Base-by-base conservation (phyloP, 1,139 yeast genomes). In the Martiniozyma asiatica region DNA sequence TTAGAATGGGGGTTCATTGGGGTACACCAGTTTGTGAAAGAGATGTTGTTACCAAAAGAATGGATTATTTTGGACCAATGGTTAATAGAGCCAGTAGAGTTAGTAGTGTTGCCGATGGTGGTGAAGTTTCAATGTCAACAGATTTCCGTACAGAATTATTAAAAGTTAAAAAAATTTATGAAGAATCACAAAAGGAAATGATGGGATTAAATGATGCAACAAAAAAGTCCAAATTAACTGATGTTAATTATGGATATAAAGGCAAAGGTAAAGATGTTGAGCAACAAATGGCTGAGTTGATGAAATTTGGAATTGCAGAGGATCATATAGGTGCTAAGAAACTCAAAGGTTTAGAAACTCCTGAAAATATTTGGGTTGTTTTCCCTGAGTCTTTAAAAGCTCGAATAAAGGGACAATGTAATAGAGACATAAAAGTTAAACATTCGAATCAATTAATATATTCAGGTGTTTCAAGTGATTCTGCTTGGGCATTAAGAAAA, bases 51-150 rank as follows among this genome's bases (percentile, higher is more conserved):
- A 89, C 98, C 0, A 72, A 87, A 41, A 74, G 99, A 60, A 89
- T 92, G 98, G 99, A 89, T 56, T 89, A 89, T 53, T 80, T 89
- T 47, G 99, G 99, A 0, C 98, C 99, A 1, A 87, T 89, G 89
- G 99, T 89, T 17, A 89, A 89, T 50, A 68, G 95, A 35, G 84
- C 99, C 0, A 79, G 97, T 1, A 68, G 99, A 48, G 87, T 89
- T 25, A 78, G 89, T 51, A 84, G 94, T 3, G 79, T 82, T 30
- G 99, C 98, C 0, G 95, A 85, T 53, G 99, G 99, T 35, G 98
- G 98, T n/a, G 96, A 89, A 53, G 82, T 87, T 25, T 74, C 94
- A 0, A 65, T 87, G 32, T 79, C 94, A 44, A 67, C 77, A 3
- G 96, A 87, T 51, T 82, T 84, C 45, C 60, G 79, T 43, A 67